phyloP scores from a whole-genome alignment of 1,284 basidiomycete genomes.

The Sanghuangporus sanghuang region DNA sequence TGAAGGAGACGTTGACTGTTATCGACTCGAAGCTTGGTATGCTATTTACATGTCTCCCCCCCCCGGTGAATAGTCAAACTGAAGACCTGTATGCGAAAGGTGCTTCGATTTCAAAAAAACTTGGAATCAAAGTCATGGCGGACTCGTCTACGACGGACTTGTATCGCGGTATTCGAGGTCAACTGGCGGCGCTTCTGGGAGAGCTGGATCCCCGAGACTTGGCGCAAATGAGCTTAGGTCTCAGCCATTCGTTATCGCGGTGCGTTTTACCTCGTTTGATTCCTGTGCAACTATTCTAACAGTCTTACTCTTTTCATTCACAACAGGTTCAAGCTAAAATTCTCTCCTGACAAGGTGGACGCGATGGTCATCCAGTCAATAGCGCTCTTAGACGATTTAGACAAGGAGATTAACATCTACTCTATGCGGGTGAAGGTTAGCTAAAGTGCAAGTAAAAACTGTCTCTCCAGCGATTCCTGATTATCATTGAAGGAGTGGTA shows the following conservation, averaged over 20 bases:
- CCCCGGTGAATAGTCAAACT: neutral
- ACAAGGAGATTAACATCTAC: slow-evolving; percentile 99
- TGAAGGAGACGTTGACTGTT: slow-evolving; percentile 85
- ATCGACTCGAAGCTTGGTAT: slow-evolving; percentile 88
- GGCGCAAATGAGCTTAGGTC: slow-evolving; percentile 95
- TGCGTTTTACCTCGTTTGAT: slow-evolving; percentile 28
- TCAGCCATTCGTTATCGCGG: slow-evolving; percentile 94
- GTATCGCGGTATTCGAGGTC: slow-evolving; percentile 93
- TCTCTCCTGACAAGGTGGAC: slow-evolving; percentile 99
- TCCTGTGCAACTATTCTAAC: neutral
- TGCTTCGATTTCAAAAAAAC: slow-evolving; percentile 87
- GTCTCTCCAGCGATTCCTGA: slow-evolving; percentile 8
- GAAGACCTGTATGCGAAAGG: slow-evolving; percentile 30
- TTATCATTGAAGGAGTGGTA: slow-evolving; percentile 84
- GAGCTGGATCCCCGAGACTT: slow-evolving; percentile 94
- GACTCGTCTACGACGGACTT: slow-evolving; percentile 73
- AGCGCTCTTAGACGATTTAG: slow-evolving; percentile 95
- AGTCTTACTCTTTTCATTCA: neutral
- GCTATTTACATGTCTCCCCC: slow-evolving; percentile 25
- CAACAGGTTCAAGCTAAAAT: slow-evolving; percentile 94
- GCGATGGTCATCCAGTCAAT: slow-evolving; percentile 99
- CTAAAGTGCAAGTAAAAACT: neutral
- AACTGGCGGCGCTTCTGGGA: slow-evolving; percentile 83
- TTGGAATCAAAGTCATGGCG: slow-evolving; percentile 83
- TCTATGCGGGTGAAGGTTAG: slow-evolving; percentile 94